Base-by-base conservation (phyloP, 1,284 basidiomycete genomes). In the Boletus mariae region DNA sequence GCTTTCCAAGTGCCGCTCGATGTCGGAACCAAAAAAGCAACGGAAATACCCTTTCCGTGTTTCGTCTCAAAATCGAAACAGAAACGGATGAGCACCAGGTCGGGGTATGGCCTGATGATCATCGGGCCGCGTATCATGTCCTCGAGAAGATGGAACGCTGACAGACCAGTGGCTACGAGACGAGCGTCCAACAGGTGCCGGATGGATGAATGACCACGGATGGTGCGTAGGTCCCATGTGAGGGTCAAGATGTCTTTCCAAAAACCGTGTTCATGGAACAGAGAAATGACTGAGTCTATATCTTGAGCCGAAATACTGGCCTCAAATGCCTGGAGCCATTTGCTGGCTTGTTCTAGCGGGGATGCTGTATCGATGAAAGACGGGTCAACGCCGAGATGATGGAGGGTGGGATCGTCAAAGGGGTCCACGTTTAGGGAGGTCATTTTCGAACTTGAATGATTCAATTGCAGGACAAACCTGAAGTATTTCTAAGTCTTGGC, bases 181-280 rank as follows among this genome's bases (percentile, higher is more conserved):
- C 61, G 57, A 1, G 50, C 47, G 1, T 56, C 48, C 23, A 69
- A 38, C 31, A 67, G 31, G 7, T 31, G 50, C 20, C 29, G 64
- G 48, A 70, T 61, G 17, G 55, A 32, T 8, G 45, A 4, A n/a
- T 38, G 51, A 3, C 68, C 65, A 2, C 55, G 52, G 29, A 69
- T 55, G 3, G 67, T 61, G 5, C 63, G 64, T 40, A 69, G 42
- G 38, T 63, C 50, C 65, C 68, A 67, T 5, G 68, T 68, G 45
- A 70, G 56, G 10, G 68, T 45, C 12, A 68, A 12, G 17, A 61
- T 56, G 47, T 69, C 67, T 44, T 53, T 69, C 67, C 65, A 68
- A 40, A 57, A 70, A 1, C 63, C 64, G 28, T 48, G 43, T 41
- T 58, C 57, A 57, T 59, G 58, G 56, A 69, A 59, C 34, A 61